Base-by-base conservation (phyloP, 768 basidiomycete genomes). In the Daedalea quercina region DNA sequence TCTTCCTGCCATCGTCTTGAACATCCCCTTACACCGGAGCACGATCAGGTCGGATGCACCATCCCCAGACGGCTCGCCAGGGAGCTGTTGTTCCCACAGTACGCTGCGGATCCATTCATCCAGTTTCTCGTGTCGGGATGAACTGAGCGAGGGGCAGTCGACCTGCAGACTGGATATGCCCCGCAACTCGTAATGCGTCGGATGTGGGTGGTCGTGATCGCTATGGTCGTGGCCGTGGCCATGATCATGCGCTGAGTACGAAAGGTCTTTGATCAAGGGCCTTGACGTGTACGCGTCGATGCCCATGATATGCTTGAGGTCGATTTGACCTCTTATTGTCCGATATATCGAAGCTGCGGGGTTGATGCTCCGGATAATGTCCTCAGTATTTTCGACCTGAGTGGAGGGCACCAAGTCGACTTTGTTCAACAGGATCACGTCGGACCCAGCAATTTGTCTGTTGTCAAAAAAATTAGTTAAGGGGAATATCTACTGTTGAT, bases 341-440 rank as follows among this genome's bases (percentile, higher is more conserved):
- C 74, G 75, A 62, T 90, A 73, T 52, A 95, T 73, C 1, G 89
- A 79, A 1, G 85, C 84, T 1, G 79, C 81, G 3, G 94, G 88
- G 67, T 98, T 98, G 60, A 95, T 73, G 20, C 72, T 66, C n/a
- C 74, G 78, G 35, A 99, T 82, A 20, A 79, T 67, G n/a, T 59
- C 63, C 64, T 90, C 84, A 12, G 81, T 79, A 3, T 70, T 63
- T 1, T 56, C 49, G 1, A 89, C 61, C 20, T 71, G 70, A 4
- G 70, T 66, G 1, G 76, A 55, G 1, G 76, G 62, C 1, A 82
- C 84, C 9, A 97, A 73, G 62, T 97, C 95, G 24, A 75, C 73
- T 73, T 99, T 99, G 76, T 99, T 99, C 25, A 99, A 71, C 24
- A 99, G 69, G 34, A 98, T 77, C 23, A 95, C 85, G 63, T 99